Evolutionary conservation across 192 early-diverging fungal genomes (phyloP), one percentile per base, ranked within the genome.

Genomic region (Coemansia biformis): DNA sequence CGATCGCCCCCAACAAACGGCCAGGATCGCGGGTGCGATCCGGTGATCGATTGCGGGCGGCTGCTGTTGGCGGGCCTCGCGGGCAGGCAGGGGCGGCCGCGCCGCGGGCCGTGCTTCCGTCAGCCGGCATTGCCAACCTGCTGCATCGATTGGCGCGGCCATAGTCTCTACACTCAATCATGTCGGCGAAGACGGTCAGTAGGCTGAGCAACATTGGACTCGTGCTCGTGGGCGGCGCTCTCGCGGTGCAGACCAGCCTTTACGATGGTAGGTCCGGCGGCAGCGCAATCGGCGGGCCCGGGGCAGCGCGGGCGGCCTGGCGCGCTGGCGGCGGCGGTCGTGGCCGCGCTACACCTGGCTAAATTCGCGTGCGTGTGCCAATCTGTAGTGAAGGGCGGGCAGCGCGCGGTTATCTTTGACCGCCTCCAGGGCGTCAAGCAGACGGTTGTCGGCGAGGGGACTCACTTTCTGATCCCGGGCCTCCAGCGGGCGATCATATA

Each of bases 391-490:
- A 86, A 93, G 71, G 96, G 92, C 58, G 96, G 96, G 34, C 78
- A 92, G 54, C 86, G 96, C 46, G 96, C 93, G 0, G 92, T 99
- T 28, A 88, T 99, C 54, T 99, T 97, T 71, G 93, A 99, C 63
- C 87, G 96, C 65, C 53, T 92, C 34, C 81, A 90, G 47, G 95
- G 93, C 75, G 91, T 97, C 34, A 84, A 85, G 57, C 82, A 80
- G 39, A 66, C 60, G 8, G 80, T 87, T n/a, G 62, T 86, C 24
- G 83, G 81, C 47, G 96, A 99, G 59, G 96, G 96, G 24, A 99
- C 93, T 22, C 96, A 99, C 70, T 96, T 99, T 60, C 80, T 97
- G 48, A 66, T 99, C 18, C 96, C 96, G n/a, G 96, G 91, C 90
- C 78, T 94, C 40, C 96, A 99, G 72, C 79, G 84, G 17, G 85